Evolutionary conservation across 441 rosid genomes (phyloP), one percentile per base, ranked within the genome.

Genomic region (Brassica hybrid): DNA sequence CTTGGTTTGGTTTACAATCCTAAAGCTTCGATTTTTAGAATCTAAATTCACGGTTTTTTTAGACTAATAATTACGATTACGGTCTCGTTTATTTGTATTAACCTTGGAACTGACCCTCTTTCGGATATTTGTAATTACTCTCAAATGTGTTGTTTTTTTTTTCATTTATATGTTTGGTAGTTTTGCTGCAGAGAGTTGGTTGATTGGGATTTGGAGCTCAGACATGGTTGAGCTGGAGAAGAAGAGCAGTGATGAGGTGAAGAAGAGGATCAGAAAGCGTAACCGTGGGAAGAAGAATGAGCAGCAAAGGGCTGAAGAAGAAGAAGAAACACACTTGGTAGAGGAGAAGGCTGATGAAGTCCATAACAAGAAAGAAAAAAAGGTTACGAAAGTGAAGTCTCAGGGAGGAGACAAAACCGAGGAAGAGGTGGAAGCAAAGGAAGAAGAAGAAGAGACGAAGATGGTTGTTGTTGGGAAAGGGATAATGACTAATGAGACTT

Each of bases 201-300:
- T 59, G 64, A 27, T 57, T 77, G 67, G 43, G 58, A 30, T 14
- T 52, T 16, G 8, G 58, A 52, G 41, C 3, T 23, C 64, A 69
- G 71, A 76, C 80, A 85, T 86, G 90, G 84, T 67, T 58, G 84
- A 78, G 65, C 8, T 76, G 76, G 83, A 80, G 54, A 81, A 79
- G 23, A 74, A 73, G 19, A 7, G 83, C 19, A 48, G 30, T 32
- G 85, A 73, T 14, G 77, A 72, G 56, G 17, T 54, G 58, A 80
- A 80, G 78, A 85, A 86, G 83, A 85, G 84, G 72, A 86, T 79
- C 59, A 86, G 96, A 48, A 91, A 90, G 85, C 79, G 94, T 45
- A 87, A 63, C 75, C 84, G 86, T 72, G 74, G 78, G 6, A 75
- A 76, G 77, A 76, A 23, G 65, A 76, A 27, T 6, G 38, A 32